Evolutionary conservation across 2,329 filamentous ascomycete species (phyloP).

Genomic region (Niveomyces coronatus): DNA sequence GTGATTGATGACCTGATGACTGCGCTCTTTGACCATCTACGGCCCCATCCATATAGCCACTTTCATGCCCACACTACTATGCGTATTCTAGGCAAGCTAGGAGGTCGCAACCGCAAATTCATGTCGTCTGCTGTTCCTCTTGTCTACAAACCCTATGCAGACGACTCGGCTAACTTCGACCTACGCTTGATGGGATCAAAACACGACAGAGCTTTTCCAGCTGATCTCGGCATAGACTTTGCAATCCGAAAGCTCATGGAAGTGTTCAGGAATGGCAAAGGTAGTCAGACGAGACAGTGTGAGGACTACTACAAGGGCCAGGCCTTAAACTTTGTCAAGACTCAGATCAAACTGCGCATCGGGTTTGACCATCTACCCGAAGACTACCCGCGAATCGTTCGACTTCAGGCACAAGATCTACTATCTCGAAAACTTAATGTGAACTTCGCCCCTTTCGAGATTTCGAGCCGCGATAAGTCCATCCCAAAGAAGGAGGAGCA

Average conservation of each 20-base stretch:
- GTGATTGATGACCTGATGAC: conserved; percentile 99
- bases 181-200: conserved; percentile 82
- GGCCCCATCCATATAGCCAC: conserved; percentile 89
- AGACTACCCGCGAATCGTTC: conserved; percentile 73
- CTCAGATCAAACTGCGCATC: conserved; percentile 83
- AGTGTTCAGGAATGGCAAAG: conserved; percentile 51
- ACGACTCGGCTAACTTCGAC: conserved; percentile 81
- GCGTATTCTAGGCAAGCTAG: conserved; percentile 91
- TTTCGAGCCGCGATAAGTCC: conserved; percentile 70
- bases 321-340: conserved; percentile 75
- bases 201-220: conserved; percentile 78
- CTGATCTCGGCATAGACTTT: conserved; percentile 75
- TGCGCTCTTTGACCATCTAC: conserved; percentile 89
- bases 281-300: conserved; percentile 45
- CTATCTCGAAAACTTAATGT: conserved; percentile 60
- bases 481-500: conserved; percentile 80
- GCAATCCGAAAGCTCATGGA: conserved; percentile 86
- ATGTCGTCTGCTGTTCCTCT: conserved; percentile 83
- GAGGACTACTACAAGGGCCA: conserved; percentile 90
- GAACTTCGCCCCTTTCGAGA: conserved; percentile 60
- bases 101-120: conserved; percentile 90
- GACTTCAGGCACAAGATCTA: conserved; percentile 83
- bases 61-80: conserved; percentile 98
- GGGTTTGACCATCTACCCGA: conserved; percentile 83
- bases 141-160: conserved; percentile 72